Evolutionary conservation across 768 basidiomycete species (phyloP), one percentile per base, ranked within the genome.

Genomic region (Boletus sp.): DNA sequence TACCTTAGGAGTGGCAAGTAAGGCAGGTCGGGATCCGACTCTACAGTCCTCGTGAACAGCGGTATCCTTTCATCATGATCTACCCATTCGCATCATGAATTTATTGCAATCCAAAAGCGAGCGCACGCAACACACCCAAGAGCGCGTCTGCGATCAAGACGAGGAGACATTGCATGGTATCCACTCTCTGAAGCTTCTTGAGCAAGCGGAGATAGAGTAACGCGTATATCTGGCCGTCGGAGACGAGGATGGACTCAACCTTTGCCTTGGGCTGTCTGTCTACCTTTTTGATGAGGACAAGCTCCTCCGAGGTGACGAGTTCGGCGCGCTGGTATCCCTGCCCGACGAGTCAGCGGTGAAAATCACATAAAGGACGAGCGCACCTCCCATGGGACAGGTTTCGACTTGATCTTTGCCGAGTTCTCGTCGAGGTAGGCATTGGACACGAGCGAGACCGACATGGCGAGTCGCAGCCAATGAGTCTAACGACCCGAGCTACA

Each of bases 341-440:
- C 30, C 37, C 48, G 33, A 50, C 57, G 66, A 45, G 71, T 67
- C 4, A 50, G 51, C 40, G 17, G 33, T 15, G 42, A 18, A 17
- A 10, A 5, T 7, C 17, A 1, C 5, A 20, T 4, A 24, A 18
- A 2, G 36, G 50, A 6, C 3, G 10, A 6, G 42, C 77, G 56
- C 56, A 96, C 96, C 87, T 97, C 94, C 96, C 96, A 98, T 61
- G 94, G 94, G 10, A 97, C 92, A 1, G 88, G 86, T 72, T 95
- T 97, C 8, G 88, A 82, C 64, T 89, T 82, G 59, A 95, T 93
- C 79, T 96, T 95, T 51, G 86, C 80, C 8, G 92, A 89, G 66
- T 79, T 83, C 63, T 96, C 94, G 62, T 94, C 91, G 59, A 98
- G 84, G 77, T 89, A 94, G 2, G 84, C 71, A 66, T 89, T 93